Conservation (phyloP, 139 green algal species). For the Tetraselmis chui region DNA sequence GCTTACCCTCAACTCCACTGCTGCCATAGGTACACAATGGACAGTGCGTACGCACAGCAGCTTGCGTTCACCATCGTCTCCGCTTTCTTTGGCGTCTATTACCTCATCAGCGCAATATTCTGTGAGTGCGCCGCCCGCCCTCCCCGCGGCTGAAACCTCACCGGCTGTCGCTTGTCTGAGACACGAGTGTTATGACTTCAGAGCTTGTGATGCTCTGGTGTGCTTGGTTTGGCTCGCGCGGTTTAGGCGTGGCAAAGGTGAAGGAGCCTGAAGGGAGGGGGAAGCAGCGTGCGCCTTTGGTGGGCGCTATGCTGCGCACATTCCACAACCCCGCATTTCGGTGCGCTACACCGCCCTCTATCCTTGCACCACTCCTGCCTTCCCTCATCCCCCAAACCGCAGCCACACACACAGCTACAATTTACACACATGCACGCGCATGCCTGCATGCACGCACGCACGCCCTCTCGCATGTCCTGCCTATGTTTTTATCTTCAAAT, state of each 20-base stretch:
- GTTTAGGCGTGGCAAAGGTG: slow-evolving; percentile 4
- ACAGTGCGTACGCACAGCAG: slow-evolving; percentile 7
- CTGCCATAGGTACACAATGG: slow-evolving; percentile 10
- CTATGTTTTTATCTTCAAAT: no score
- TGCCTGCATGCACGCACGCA: no score
- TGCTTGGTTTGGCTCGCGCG: no score
- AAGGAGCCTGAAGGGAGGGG: neutral
- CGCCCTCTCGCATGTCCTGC: no score
- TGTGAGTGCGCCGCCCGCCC: neutral
- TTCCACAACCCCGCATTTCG: slow-evolving; percentile 29
- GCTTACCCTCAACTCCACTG: no score
- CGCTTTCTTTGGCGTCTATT: slow-evolving; percentile 23
- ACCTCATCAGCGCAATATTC: slow-evolving; percentile 10
- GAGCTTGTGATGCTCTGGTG: no score
- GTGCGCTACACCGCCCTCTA: neutral
- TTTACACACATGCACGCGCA: no score
- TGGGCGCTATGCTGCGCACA: slow-evolving; percentile 22
- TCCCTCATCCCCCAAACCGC: neutral
- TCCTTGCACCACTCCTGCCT: no score
- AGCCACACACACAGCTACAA: no score
- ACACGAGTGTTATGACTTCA: no score
- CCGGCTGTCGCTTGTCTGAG: neutral
- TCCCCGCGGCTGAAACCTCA: neutral
- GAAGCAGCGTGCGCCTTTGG: slow-evolving; percentile 8
- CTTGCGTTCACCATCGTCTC: slow-evolving; percentile 6